These are phyloP conservation scores for Breynia disticha DNA, from an alignment of 441 rosid species.

Conservation along the genomic window DNA sequence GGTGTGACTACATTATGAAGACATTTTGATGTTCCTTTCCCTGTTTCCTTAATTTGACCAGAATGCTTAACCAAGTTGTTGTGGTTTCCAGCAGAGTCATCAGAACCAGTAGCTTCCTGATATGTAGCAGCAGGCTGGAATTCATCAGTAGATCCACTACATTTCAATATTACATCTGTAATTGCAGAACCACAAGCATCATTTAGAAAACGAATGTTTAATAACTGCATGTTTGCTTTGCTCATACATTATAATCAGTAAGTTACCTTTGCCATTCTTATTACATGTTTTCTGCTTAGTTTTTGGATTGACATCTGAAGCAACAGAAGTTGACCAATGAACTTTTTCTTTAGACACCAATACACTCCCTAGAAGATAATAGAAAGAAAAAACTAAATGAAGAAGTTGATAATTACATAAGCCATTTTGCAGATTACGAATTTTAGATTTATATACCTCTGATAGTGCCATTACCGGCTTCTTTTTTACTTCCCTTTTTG, in stretches of 20 bases:
- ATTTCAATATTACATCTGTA: slow-evolving; percentile 21
- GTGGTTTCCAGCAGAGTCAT: slow-evolving; percentile 19
- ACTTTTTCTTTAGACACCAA: slow-evolving; percentile 25
- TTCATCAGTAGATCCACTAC: slow-evolving; percentile 20
- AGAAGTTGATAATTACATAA: not conserved
- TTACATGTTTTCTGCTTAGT: slow-evolving; percentile 19
- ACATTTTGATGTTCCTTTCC: slow-evolving; percentile 19
- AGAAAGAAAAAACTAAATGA: not conserved
- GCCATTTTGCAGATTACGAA: not conserved
- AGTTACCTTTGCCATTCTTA: slow-evolving; percentile 34
- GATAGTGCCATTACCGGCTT: slow-evolving; percentile 11
- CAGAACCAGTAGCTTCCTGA: slow-evolving; percentile 20
- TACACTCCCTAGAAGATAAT: slow-evolving; percentile 22
- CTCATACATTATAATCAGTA: slow-evolving; percentile 3
- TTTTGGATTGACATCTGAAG: slow-evolving; percentile 19
- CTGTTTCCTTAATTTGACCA: slow-evolving; percentile 15
- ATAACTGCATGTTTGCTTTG: slow-evolving; percentile 3
- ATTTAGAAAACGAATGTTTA: slow-evolving; percentile 10
- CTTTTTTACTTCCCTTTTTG: slow-evolving; percentile 23
- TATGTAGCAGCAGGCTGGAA: slow-evolving; percentile 14
- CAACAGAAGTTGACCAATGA: slow-evolving; percentile 17
- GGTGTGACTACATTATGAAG: slow-evolving; percentile 23
- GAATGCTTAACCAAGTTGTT: slow-evolving; percentile 12
- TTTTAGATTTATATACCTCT: slow-evolving; percentile 34
- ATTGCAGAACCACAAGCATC: slow-evolving; percentile 22